A percentile compares a stretch with the other conserved stretches of the same genome.
phyloP scores from a whole-genome alignment of 140 eudicot species.

The Stevia rebaudiana region DNA sequence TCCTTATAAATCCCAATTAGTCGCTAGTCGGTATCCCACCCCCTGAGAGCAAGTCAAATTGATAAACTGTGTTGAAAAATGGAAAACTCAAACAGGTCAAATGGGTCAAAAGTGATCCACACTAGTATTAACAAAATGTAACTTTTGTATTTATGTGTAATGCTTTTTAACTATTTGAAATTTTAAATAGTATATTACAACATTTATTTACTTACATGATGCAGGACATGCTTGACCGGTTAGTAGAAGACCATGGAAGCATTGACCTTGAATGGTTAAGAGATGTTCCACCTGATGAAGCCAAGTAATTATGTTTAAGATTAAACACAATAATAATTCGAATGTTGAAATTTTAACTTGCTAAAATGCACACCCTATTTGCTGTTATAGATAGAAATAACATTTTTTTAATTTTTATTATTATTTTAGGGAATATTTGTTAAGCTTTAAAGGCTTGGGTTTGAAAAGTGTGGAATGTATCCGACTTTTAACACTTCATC shows the following conservation, averaged over 20 bases:
- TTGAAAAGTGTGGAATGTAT: slow-evolving; percentile 93
- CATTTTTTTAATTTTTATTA: background rate
- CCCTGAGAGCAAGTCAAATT: background rate
- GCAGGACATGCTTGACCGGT: slow-evolving; percentile 80
- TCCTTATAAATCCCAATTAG: no score
- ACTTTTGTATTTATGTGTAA: background rate
- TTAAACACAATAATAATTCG: background rate
- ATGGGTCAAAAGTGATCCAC: background rate
- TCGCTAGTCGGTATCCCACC: no score
- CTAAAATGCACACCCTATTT: background rate
- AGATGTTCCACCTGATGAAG: slow-evolving; percentile 96
- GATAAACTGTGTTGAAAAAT: background rate
- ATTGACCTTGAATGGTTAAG: slow-evolving; percentile 93
- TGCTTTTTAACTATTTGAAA: background rate
- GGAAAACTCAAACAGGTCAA: background rate
- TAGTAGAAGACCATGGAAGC: slow-evolving; percentile 87
- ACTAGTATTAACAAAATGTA: background rate
- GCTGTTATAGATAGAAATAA: slow-evolving; percentile 12
- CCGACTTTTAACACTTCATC: slow-evolving; percentile 91
- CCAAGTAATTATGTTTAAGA: slow-evolving; percentile 56
- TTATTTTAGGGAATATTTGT: slow-evolving; percentile 33
- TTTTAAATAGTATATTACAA: background rate
- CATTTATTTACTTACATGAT: slow-evolving; percentile 13
- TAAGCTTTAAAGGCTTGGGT: slow-evolving; percentile 83
- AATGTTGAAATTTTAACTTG: background rate